A percentile compares a stretch with the other conserved stretches of the same genome.
phyloP scores from a whole-genome alignment of 2,329 filamentous ascomycete species.

The Fusarium kyushuense region DNA sequence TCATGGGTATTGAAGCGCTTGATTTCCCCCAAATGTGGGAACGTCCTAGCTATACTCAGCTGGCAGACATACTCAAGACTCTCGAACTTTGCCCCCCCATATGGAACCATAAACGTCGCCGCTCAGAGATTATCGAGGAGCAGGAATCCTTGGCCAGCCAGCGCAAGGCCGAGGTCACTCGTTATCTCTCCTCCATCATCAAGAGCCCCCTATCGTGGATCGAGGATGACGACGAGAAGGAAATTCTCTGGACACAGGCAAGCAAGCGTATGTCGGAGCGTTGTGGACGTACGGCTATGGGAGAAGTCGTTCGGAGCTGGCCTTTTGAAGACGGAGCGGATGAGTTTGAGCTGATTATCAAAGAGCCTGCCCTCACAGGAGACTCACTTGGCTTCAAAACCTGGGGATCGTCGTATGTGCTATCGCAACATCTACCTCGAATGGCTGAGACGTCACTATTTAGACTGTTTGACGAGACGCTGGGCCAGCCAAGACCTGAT shows the following conservation, averaged over 20 bases:
- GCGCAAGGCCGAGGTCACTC: conserved; percentile 65
- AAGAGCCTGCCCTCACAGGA: conserved; percentile 88
- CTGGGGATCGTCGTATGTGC: conserved; percentile 90
- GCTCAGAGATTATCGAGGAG: conserved; percentile 57
- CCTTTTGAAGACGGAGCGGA: conserved; percentile 58
- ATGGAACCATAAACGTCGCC: conserved; percentile 67
- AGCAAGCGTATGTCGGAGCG: conserved; percentile 85
- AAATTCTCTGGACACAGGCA: conserved; percentile 81
- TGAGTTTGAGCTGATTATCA: conserved; percentile 74
- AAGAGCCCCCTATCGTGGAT: conserved; percentile 77
- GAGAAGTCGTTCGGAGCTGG: conserved; percentile 67
- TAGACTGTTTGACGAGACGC: conserved; percentile 57
- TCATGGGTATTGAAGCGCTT: conserved; percentile 52
- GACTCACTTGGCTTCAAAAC: conserved; percentile 94
- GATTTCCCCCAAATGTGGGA: conserved; percentile 88
- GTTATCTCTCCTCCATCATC: conserved; percentile 78
- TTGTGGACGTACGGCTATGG: conserved; percentile 77
- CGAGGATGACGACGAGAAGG: conserved; percentile 71
- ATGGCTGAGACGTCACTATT: conserved; percentile 60
- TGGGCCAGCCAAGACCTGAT: conserved; percentile 49
- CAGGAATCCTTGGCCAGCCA: conserved; percentile 57
- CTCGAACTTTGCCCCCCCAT: conserved; percentile 75
- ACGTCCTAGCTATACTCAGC: conserved; percentile 73
- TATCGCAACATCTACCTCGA: conserved; percentile 76
- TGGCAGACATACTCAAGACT: conserved; percentile 74